Evolutionary conservation across 1,284 basidiomycete species (phyloP), one percentile per base, ranked within the genome.

Genomic region (Trametes polyzona): DNA sequence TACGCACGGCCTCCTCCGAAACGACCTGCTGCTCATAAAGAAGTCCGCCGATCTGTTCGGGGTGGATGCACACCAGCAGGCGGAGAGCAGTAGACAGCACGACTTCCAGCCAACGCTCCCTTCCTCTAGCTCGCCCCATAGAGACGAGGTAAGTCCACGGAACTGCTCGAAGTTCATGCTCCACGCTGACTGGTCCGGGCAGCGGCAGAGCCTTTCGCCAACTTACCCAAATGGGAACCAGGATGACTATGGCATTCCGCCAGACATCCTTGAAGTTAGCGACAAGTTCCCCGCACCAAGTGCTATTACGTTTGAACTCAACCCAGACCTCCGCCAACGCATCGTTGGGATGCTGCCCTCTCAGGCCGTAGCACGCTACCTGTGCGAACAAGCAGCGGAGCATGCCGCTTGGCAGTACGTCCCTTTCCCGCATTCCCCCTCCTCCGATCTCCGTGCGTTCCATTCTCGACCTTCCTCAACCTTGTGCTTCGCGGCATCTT

Each of bases 391-490:
- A 69, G 85, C 85, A 30, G 79, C 79, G 55, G 74, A 74, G 61
- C 86, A 87, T 59, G 86, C 86, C 42, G 76, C 87, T 58, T 88
- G 86, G 86, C 86, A 87, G 86, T 86, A 71, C 65, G 84, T 80
- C 46, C 57, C 49, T 49, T 48, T 32, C 27, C 41, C 37, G 44
- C 52, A 46, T 57, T n/a, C 51, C 41, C 41, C 47, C n/a, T 47
- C 41, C 36, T 57, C 41, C 49, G 49, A 53, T 61, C 44, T 39
- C 40, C 41, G 42, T 26, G 42, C n/a, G 37, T 50, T 44, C 42
- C 44, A 54, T 49, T 55, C 63, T 23, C 47, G 40, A 52, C 44
- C 49, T 30, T 48, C 26, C 26, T 14, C 37, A 48, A 32, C 35
- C 43, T 41, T 57, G 41, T 40, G 55, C 56, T 63, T 60, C 58